phyloP scores from a whole-genome alignment of 352 stramenopile genomes.

The Lagenidium giganteum region DNA sequence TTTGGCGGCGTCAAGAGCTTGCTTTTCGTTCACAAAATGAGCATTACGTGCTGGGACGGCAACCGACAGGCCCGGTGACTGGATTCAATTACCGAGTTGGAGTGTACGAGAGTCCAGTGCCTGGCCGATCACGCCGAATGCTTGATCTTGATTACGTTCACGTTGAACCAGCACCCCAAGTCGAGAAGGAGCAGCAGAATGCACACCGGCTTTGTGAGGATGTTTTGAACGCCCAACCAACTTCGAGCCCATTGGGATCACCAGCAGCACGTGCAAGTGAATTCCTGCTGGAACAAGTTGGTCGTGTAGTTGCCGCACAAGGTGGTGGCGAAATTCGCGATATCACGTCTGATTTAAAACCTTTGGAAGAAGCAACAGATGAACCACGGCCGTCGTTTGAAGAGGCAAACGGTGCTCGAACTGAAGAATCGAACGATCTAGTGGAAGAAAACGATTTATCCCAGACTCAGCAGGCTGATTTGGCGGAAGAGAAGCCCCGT shows the following conservation, averaged over 20 bases:
- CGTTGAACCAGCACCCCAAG: slow-evolving; percentile 4
- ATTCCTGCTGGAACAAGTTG: slow-evolving; percentile 59
- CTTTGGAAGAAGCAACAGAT: not conserved
- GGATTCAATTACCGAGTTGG: no score
- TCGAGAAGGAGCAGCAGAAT: no score
- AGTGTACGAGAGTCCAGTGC: slow-evolving; percentile 61
- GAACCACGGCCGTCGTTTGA: no score
- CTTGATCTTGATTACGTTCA: slow-evolving; percentile 38
- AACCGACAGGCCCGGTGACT: slow-evolving; percentile 34
- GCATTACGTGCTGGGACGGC: slow-evolving; percentile 22
- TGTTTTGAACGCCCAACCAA: no score
- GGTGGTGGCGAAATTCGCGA: slow-evolving; percentile 75
- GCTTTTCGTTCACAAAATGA: slow-evolving; percentile 67
- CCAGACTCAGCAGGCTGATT: no score
- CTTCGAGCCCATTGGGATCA: no score
- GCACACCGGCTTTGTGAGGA: no score
- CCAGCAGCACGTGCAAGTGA: no score
- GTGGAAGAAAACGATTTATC: slow-evolving; percentile 4
- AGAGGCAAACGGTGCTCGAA: not conserved
- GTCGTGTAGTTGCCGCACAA: slow-evolving; percentile 65
- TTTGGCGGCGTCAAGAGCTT: slow-evolving; percentile 65
- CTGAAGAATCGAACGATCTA: not conserved
- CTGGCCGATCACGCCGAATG: slow-evolving; percentile 46
- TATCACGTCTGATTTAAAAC: slow-evolving; percentile 32
- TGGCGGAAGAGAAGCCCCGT: not conserved